phyloP scores from a whole-genome alignment of 345 rosid species.

The Ailanthus altissimus region DNA sequence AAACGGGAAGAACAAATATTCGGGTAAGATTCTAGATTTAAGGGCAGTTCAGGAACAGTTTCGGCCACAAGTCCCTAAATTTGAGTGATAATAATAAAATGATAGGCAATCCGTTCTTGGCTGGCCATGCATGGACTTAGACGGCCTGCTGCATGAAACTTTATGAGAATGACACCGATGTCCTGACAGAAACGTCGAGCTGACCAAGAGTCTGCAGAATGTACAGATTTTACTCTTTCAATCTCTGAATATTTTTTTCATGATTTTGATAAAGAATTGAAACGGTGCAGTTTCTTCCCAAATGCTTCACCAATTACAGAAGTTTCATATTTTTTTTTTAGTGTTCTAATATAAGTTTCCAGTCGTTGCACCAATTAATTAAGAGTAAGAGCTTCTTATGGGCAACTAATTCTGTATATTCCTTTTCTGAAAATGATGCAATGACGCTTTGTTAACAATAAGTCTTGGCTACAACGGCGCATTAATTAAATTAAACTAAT shows the following conservation, averaged over 20 bases:
- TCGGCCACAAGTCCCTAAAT: background rate
- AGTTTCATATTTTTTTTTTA: too few relatives aligned
- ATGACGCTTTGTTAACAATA: too few relatives aligned
- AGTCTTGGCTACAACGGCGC: too few relatives aligned
- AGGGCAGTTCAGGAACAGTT: background rate
- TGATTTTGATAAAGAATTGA: background rate
- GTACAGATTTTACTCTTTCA: too few relatives aligned
- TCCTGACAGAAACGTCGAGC: background rate
- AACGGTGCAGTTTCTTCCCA: background rate
- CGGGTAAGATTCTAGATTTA: background rate
- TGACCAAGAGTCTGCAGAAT: too few relatives aligned
- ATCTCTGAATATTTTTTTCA: too few relatives aligned
- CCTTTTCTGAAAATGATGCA: too few relatives aligned
- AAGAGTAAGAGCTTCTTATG: background rate
- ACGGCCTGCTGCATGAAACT: background rate
- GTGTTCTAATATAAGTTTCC: background rate
- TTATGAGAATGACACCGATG: background rate
- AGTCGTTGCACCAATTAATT: too few relatives aligned
- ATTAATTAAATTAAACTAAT: too few relatives aligned
- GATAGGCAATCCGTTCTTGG: background rate
- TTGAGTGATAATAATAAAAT: background rate
- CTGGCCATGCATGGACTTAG: slow-evolving; percentile 1
- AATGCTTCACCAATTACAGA: too few relatives aligned
- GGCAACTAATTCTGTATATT: background rate
- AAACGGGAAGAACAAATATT: background rate